phyloP scores from a whole-genome alignment of 78 protist genomes.

The Anaeramoeba flamelloides region DNA sequence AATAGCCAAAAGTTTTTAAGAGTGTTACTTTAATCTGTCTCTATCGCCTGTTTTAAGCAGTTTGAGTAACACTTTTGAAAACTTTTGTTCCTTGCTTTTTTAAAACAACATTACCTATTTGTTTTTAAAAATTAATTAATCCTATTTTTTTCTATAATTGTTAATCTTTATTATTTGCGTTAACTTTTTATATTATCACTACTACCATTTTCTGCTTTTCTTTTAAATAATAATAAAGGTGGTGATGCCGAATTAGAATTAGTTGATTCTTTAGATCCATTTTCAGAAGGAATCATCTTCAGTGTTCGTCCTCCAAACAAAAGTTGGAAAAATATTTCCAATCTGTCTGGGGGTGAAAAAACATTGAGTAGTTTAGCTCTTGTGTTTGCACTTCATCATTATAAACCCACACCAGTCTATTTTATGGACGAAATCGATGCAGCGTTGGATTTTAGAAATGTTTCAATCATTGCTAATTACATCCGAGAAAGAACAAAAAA shows the following conservation, averaged over 20 bases:
- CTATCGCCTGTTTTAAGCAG: too few relatives aligned
- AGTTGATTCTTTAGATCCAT: constrained; percentile 69
- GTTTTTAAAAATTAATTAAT: too few relatives aligned
- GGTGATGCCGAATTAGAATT: constrained; percentile 96
- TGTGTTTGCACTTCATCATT: constrained; percentile 91
- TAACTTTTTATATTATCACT: too few relatives aligned
- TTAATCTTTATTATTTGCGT: too few relatives aligned
- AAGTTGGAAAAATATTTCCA: constrained; percentile 94
- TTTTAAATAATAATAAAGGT: too few relatives aligned
- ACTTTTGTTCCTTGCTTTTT: too few relatives aligned
- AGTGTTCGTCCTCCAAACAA: constrained; percentile 93
- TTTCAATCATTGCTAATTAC: constrained; percentile 92
- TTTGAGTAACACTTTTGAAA: constrained; percentile 81
- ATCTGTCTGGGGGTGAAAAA: constrained; percentile 54
- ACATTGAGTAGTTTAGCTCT: constrained; percentile 91
- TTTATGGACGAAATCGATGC: constrained; percentile 99
- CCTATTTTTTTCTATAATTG: too few relatives aligned
- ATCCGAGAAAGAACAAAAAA: constrained; percentile 86
- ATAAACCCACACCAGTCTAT: constrained; percentile 96
- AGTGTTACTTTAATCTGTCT: too few relatives aligned
- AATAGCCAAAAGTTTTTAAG: too few relatives aligned
- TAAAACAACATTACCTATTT: too few relatives aligned
- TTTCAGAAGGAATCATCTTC: constrained; percentile 86
- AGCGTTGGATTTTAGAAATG: constrained; percentile 55
- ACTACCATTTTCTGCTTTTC: too few relatives aligned